These are phyloP conservation scores for Sideroxylon spinosum DNA, from an alignment of 179 eudicot genomes.

Conservation along the genomic window DNA sequence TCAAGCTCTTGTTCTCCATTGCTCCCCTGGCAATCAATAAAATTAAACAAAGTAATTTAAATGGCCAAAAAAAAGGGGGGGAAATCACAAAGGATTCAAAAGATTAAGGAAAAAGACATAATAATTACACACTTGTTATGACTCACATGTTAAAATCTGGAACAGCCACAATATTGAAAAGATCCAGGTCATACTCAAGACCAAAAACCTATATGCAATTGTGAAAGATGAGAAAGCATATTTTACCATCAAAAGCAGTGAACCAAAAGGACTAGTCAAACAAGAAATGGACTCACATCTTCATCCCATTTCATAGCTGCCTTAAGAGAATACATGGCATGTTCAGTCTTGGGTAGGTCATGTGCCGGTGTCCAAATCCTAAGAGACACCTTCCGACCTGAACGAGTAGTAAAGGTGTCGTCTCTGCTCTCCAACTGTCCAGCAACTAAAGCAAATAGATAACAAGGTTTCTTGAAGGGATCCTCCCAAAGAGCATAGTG, in stretches of 20 bases:
- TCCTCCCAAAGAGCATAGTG: conserved; percentile 96
- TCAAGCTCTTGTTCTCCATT: conserved; percentile 98
- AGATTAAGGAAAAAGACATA: not conserved
- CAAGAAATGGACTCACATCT: conserved; percentile 50
- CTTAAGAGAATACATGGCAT: conserved; percentile 98
- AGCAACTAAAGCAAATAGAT: conserved; percentile 95
- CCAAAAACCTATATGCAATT: conserved; percentile 67
- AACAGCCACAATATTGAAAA: conserved; percentile 92
- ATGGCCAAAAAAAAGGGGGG: conserved; percentile 1
- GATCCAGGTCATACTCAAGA: conserved; percentile 93
- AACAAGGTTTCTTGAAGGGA: conserved; percentile 95
- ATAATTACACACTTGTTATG: not conserved
- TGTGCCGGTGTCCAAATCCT: conserved; percentile 90
- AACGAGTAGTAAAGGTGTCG: conserved; percentile 73
- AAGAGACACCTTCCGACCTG: conserved; percentile 84
- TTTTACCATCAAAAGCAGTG: conserved; percentile 11
- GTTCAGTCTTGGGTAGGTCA: conserved; percentile 83
- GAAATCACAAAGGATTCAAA: not conserved
- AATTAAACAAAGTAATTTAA: not conserved
- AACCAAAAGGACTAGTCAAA: not conserved
- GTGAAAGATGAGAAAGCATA: conserved; percentile 5
- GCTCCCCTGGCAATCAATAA: conserved; percentile 77
- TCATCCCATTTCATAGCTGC: conserved; percentile 99
- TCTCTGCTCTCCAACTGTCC: conserved; percentile 92
- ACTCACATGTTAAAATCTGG: conserved; percentile 98